phyloP scores from a whole-genome alignment of 306 rosid species.

The Cucurbita ficifolia region DNA sequence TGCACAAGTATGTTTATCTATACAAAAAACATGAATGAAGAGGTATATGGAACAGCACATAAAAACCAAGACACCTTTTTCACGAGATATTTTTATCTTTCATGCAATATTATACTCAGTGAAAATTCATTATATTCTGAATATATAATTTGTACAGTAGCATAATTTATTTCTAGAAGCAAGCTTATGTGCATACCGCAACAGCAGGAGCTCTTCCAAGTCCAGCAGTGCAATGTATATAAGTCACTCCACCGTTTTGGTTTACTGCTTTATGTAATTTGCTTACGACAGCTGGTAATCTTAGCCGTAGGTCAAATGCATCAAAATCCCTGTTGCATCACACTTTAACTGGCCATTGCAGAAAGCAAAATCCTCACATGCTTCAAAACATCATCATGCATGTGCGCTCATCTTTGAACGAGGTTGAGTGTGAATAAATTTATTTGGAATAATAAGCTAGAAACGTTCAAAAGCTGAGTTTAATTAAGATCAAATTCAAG shows the following conservation, averaged over 20 bases:
- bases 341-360: constrained; percentile 10
- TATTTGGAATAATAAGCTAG: background rate
- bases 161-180: background rate
- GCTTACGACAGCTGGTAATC: constrained; percentile 72
- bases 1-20: background rate
- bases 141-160: background rate
- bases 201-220: constrained; percentile 97
- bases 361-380: constrained; percentile 13
- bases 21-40: background rate
- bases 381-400: background rate
- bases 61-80: background rate
- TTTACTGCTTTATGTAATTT: constrained; percentile 61
- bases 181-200: constrained; percentile 33
- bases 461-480: background rate
- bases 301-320: constrained; percentile 60
- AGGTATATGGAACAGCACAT: background rate
- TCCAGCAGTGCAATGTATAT: constrained; percentile 97
- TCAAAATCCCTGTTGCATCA: constrained; percentile 74
- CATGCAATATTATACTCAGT: background rate
- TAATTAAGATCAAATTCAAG: background rate
- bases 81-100: background rate
- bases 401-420: background rate
- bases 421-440: background rate
- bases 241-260: constrained; percentile 73
- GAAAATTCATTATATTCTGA: background rate